phyloP scores from a whole-genome alignment of 2,329 filamentous ascomycete genomes.

The Diaporthe australafricana region DNA sequence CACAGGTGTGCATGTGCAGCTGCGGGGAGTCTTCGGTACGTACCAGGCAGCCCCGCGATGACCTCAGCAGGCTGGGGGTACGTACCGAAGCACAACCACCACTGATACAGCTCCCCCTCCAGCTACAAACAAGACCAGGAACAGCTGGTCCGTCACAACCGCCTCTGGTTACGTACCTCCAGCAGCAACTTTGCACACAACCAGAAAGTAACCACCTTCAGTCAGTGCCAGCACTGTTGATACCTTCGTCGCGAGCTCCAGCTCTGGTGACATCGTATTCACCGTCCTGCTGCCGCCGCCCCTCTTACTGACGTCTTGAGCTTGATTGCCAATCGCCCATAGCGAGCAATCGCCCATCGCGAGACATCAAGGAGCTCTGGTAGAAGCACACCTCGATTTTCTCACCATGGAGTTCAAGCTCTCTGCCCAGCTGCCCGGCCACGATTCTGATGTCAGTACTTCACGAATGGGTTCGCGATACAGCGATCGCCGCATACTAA shows the following conservation, averaged over 20 bases:
- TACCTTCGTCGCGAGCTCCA: not conserved
- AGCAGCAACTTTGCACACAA: not conserved
- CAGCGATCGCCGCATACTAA: conserved; percentile 19
- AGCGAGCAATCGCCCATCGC: too few species aligned
- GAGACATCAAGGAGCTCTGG: too few species aligned
- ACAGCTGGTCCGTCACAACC: not conserved
- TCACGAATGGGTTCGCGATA: not conserved
- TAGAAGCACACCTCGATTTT: not conserved
- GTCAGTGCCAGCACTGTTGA: not conserved
- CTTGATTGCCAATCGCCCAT: too few species aligned
- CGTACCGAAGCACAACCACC: not conserved
- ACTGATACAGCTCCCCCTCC: conserved; percentile 15
- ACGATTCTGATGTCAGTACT: conserved; percentile 87
- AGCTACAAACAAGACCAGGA: too few species aligned
- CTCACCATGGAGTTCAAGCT: conserved; percentile 79
- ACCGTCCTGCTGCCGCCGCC: not conserved
- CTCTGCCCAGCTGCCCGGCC: conserved; percentile 87
- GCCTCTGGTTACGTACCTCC: not conserved
- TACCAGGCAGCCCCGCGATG: conserved; percentile 32
- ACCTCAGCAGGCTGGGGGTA: conserved; percentile 34
- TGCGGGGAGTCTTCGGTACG: not conserved
- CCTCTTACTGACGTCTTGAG: not conserved
- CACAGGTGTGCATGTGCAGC: not conserved
- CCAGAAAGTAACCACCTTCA: not conserved
- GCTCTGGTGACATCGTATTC: not conserved